Conservation (phyloP, 2,329 filamentous ascomycete genomes). For the Fusarium drepaniforme region DNA sequence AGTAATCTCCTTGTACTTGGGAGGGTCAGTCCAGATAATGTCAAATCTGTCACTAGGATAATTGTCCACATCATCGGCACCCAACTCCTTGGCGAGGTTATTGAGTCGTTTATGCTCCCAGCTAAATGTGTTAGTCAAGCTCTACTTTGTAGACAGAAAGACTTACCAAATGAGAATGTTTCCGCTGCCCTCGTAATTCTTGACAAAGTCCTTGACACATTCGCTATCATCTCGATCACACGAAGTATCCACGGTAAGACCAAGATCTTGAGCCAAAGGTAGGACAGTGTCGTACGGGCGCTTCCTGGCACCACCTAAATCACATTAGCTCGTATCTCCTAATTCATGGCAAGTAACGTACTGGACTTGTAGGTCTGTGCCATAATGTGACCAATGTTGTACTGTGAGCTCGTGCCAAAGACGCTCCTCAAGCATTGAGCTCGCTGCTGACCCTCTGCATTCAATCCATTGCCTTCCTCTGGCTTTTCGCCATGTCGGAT, state of each 20-base stretch:
- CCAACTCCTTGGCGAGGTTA: conserved; percentile 64
- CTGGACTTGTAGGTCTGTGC: conserved; percentile 64
- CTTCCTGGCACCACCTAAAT: conserved; percentile 61
- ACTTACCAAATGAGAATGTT: conserved; percentile 69
- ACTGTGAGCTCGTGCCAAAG: conserved; percentile 64
- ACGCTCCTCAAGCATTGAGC: conserved; percentile 70
- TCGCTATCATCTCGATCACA: conserved; percentile 67
- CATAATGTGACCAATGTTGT: conserved; percentile 70
- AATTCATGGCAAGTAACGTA: conserved; percentile 31
- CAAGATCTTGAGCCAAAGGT: conserved; percentile 67
- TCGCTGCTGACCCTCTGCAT: conserved; percentile 62
- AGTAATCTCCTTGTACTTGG: conserved; percentile 61
- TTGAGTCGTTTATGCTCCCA: conserved; percentile 69
- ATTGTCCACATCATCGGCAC: conserved; percentile 59
- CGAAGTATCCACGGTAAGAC: conserved; percentile 65
- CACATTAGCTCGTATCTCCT: background rate
- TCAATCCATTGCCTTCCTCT: conserved; percentile 62
- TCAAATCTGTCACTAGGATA: conserved; percentile 66
- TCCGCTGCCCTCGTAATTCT: conserved; percentile 59
- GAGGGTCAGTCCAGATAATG: conserved; percentile 69
- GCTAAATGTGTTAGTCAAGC: conserved; percentile 45
- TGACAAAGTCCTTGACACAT: conserved; percentile 65
- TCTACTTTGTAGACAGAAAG: background rate
- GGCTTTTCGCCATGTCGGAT: conserved; percentile 76
- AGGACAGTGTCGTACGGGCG: conserved; percentile 69